Base-by-base conservation (phyloP, 1,284 basidiomycete genomes). In the Trichosporon ovoides region DNA sequence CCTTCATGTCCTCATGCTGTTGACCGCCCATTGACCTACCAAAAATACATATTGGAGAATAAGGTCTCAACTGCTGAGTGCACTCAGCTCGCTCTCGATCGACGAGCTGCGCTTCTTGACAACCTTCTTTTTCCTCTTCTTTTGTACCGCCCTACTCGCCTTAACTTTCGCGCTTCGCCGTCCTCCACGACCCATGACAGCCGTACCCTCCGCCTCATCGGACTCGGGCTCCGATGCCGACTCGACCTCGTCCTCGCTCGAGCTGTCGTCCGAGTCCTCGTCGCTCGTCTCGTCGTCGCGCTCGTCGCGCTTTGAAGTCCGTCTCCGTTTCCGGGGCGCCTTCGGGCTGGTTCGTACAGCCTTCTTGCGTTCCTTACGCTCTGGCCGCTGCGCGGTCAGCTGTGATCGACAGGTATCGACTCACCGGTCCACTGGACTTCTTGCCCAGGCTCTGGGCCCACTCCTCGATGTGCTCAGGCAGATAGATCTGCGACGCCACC, bases 121-220 rank as follows among this genome's bases (percentile, higher is more conserved):
- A 14, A n/a, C 18, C 18, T 33, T 18, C 49, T 22, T 51, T 31
- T 33, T 36, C 34, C 34, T 34, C 33, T 20, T 20, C 49, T 51
- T 51, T 19, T 51, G 49, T 31, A 34, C 49, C 33, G 28, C 14
- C 7, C 24, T 49, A n/a, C 6, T 35, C 40, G 38, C 14, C 62
- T 68, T 66, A 34, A 75, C 73, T 68, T 76, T 76, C 10, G 74
- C 74, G 33, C 66, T 67, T 18, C 74, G 62, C 31, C 60, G 63
- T 3, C 74, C 73, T 1, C 74, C 74, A 38, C 74, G 60, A 7
- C 74, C 72, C 40, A 72, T 50, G 13, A 72, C 70, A 2, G 46
- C 61, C 11, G 53, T 66, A 3, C 55, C 65, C 24, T 58, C 60
- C 13, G 63, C 66, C 20, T 66, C 67, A 9, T 38, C 28, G 5